Conservation (phyloP, 2,329 filamentous ascomycete species). For the Aspergillus nomiae region DNA sequence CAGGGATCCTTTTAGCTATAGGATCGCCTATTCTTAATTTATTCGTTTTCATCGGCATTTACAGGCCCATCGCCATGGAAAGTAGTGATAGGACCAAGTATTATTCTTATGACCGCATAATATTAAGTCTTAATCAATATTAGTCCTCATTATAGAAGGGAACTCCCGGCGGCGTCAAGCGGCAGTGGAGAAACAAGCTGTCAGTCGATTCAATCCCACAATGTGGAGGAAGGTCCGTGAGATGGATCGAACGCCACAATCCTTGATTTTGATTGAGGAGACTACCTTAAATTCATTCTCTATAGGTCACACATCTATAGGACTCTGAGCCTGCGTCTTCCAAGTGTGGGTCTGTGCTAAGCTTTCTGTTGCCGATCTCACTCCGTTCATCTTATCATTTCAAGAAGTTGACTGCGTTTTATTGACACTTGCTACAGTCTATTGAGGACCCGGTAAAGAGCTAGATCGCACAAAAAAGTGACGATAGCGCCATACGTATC, state of each 20-base stretch:
- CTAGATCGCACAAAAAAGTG: too few species aligned
- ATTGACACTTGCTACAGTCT: too few species aligned
- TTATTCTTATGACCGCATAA: neutral
- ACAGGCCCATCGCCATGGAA: neutral
- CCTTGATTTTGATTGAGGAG: neutral
- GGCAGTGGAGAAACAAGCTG: neutral
- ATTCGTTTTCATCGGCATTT: neutral
- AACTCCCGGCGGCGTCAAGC: neutral
- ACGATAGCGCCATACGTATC: too few species aligned
- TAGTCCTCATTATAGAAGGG: neutral
- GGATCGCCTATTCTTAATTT: neutral
- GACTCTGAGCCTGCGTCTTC: neutral
- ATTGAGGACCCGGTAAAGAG: too few species aligned
- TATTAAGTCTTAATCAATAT: neutral
- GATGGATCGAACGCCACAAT: neutral
- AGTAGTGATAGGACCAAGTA: neutral
- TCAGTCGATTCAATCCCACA: neutral
- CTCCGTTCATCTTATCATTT: too few species aligned
- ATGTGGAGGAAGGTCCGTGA: neutral
- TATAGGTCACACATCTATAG: too few species aligned
- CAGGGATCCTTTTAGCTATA: neutral
- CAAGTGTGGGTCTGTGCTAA: neutral
- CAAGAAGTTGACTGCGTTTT: too few species aligned
- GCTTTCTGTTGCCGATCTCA: too few species aligned
- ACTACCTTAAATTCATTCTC: too few species aligned